These are phyloP conservation scores for Saccharomyces mikatae DNA, from an alignment of 805 yeast genomes.

Conservation along the genomic window DNA sequence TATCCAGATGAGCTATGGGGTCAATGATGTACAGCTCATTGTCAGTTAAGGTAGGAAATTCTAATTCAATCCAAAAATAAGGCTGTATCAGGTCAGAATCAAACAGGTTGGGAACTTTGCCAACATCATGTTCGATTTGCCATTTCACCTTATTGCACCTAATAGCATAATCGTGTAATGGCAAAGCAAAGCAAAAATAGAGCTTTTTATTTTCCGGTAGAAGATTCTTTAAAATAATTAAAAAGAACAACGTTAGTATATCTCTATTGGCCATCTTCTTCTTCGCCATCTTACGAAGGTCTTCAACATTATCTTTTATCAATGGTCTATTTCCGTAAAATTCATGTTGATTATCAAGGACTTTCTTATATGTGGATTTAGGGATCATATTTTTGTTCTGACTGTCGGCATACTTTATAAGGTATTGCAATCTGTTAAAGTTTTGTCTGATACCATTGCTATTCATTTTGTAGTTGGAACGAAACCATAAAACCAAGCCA, in stretches of 20 bases:
- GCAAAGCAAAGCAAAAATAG: conserved; percentile 20
- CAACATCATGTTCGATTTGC: conserved; percentile 2
- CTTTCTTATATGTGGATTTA: not conserved
- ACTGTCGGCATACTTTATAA: conserved; percentile 2
- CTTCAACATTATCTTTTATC: conserved; percentile 2
- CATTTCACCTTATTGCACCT: conserved; percentile 1
- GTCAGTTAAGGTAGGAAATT: not conserved
- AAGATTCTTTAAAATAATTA: conserved; percentile 15
- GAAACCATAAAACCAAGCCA: conserved; percentile 23
- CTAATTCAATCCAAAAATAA: conserved; percentile 22
- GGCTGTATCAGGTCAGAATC: conserved; percentile 24
- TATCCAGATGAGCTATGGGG: conserved; percentile 17
- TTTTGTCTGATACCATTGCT: conserved; percentile 24
- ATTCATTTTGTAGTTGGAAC: conserved; percentile 19
- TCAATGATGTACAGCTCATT: conserved; percentile 15
- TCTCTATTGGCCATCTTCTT: conserved; percentile 19
- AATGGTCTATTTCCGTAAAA: conserved; percentile 18
- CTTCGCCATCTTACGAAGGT: conserved; percentile 15
- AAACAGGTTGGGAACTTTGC: conserved; percentile 16
- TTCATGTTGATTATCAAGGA: conserved; percentile 8
- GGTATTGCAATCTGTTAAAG: conserved; percentile 8
- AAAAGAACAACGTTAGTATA: conserved; percentile 15
- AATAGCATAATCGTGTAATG: conserved; percentile 12
- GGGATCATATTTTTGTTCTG: not conserved
- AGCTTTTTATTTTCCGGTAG: conserved; percentile 5